Conservation (phyloP, 176 grass and related monocot genomes). For the Pontederia paniculata region DNA sequence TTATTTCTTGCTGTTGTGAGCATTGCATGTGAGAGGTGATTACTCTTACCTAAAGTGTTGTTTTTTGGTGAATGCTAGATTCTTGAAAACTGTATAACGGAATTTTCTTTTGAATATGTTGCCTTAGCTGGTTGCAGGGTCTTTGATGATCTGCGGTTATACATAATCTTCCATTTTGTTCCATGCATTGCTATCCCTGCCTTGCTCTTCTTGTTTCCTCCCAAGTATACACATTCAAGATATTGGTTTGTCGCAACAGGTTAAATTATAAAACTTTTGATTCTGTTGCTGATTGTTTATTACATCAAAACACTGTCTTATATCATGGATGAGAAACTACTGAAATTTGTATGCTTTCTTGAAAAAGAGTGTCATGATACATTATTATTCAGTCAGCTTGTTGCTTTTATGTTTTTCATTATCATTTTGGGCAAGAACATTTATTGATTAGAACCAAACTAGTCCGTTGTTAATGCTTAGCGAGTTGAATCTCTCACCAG, state of each 20-base stretch:
- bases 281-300: slow-evolving; percentile 8
- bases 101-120: slow-evolving; percentile 22
- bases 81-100: slow-evolving; percentile 24
- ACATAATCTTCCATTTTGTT: slow-evolving; percentile 63
- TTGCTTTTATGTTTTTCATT: no score
- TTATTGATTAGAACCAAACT: no score
- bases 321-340: neutral
- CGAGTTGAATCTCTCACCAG: no score
- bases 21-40: slow-evolving; percentile 86
- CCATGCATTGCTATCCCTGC: slow-evolving; percentile 79
- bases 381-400: no score
- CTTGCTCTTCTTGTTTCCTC: slow-evolving; percentile 74
- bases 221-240: slow-evolving; percentile 93
- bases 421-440: no score
- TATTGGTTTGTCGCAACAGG: slow-evolving; percentile 96
- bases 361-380: no score
- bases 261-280: slow-evolving; percentile 13
- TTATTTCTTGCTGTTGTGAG: slow-evolving; percentile 56
- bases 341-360: no score
- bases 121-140: slow-evolving; percentile 46
- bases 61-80: slow-evolving; percentile 6
- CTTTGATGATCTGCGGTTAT: slow-evolving; percentile 92
- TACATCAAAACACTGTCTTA: slow-evolving; percentile 6
- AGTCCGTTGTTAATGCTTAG: no score
- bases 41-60: slow-evolving; percentile 3